phyloP scores from a whole-genome alignment of 2,329 filamentous ascomycete genomes.

The Pseudopyrenochaeta lycopersici region DNA sequence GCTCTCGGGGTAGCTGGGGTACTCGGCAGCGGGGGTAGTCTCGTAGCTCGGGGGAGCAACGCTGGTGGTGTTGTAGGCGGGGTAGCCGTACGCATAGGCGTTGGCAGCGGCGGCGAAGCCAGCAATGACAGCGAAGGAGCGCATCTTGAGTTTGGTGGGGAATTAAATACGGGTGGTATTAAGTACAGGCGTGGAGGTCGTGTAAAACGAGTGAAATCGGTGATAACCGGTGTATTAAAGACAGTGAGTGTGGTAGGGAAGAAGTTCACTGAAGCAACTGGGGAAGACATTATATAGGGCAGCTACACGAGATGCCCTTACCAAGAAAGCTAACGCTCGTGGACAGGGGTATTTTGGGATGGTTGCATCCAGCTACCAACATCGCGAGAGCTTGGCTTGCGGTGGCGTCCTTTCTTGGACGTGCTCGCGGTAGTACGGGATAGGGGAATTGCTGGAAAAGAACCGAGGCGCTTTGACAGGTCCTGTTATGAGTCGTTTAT shows the following conservation, averaged over 20 bases:
- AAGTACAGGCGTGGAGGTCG: conserved; percentile 40
- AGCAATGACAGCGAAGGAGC: conserved; percentile 46
- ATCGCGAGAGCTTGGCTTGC: conserved; percentile 32
- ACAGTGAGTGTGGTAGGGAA: conserved; percentile 50
- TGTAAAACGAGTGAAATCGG: conserved; percentile 53
- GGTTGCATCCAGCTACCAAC: conserved; percentile 38
- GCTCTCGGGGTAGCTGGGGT: neutral
- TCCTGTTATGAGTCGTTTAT: conserved; percentile 40
- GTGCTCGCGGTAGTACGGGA: conserved; percentile 40
- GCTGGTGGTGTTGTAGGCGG: conserved; percentile 3
- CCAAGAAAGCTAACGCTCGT: conserved; percentile 26
- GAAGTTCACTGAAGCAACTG: conserved; percentile 19
- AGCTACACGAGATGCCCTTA: conserved; percentile 32
- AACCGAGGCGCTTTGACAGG: conserved; percentile 31
- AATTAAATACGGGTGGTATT: conserved; percentile 48
- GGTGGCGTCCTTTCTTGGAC: conserved; percentile 34
- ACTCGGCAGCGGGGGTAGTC: neutral
- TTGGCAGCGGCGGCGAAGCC: conserved; percentile 40
- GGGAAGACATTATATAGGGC: conserved; percentile 48
- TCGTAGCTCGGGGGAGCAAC: conserved; percentile 6
- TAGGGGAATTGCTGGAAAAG: conserved; percentile 38
- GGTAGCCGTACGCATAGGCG: conserved; percentile 15
- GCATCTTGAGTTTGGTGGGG: conserved; percentile 49
- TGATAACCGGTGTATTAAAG: conserved; percentile 49
- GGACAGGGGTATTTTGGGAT: conserved; percentile 35